Conservation (phyloP, 2,329 filamentous ascomycete species). For the Fusarium albidum region DNA sequence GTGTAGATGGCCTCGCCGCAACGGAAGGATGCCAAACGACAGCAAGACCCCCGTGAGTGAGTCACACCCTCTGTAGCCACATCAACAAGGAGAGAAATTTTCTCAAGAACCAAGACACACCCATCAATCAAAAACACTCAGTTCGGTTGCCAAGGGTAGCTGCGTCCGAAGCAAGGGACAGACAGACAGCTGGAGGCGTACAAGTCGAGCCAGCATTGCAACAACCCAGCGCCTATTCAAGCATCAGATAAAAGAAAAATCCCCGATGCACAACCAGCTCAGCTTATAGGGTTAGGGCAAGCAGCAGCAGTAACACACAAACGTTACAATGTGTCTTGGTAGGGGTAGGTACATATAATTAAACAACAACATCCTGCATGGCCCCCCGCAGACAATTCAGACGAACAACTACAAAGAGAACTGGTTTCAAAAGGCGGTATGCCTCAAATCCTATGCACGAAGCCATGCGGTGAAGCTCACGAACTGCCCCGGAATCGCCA, state of each 20-base stretch:
- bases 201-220: slow-evolving; percentile 30
- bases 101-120: neutral
- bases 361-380: slow-evolving; percentile 6
- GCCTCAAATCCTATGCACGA: slow-evolving; percentile 15
- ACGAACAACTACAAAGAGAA: slow-evolving; percentile 4
- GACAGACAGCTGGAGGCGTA: slow-evolving; percentile 29
- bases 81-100: neutral
- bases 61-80: slow-evolving; percentile 1
- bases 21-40: neutral
- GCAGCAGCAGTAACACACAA: slow-evolving; percentile 17
- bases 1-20: slow-evolving; percentile 30
- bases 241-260: slow-evolving; percentile 7
- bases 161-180: slow-evolving; percentile 24
- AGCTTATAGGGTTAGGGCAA: slow-evolving; percentile 16
- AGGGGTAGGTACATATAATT: slow-evolving; percentile 13
- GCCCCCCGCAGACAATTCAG: slow-evolving; percentile 12
- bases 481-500: too few relatives aligned
- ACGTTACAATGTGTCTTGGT: too few relatives aligned
- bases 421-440: slow-evolving; percentile 37
- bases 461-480: slow-evolving; percentile 24
- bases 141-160: slow-evolving; percentile 11
- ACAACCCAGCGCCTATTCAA: slow-evolving; percentile 8
- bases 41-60: neutral
- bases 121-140: slow-evolving; percentile 11
- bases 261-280: slow-evolving; percentile 24